These are phyloP conservation scores for Fragilariopsis cylindrus DNA, from an alignment of 108 stramenopile species.

Conservation along the genomic window DNA sequence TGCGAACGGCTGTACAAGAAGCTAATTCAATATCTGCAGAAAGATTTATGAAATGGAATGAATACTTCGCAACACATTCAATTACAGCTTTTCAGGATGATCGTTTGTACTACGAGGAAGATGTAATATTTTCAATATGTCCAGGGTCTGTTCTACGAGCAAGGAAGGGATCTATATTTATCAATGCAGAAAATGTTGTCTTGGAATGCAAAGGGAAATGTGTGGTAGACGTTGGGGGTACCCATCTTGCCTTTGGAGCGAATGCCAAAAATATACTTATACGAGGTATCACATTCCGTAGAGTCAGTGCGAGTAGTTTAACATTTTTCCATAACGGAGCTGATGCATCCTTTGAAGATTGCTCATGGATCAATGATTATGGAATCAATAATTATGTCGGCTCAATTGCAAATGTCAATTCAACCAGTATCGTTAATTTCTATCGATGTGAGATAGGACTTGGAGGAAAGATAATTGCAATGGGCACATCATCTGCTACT, in stretches of 20 bases:
- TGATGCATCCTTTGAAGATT: slow-evolving; percentile 73
- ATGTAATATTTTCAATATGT: slow-evolving; percentile 77
- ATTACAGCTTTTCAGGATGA: slow-evolving; percentile 39
- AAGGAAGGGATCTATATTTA: slow-evolving; percentile 55
- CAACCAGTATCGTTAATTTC: slow-evolving; percentile 65
- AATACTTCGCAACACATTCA: slow-evolving; percentile 49
- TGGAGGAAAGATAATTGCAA: slow-evolving; percentile 6
- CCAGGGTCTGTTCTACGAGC: slow-evolving; percentile 54
- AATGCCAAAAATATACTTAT: slow-evolving; percentile 69
- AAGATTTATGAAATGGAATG: slow-evolving; percentile 67
- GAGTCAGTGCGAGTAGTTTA: slow-evolving; percentile 57
- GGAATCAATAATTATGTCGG: slow-evolving; percentile 43
- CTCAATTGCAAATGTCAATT: slow-evolving; percentile 77
- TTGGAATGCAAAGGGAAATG: slow-evolving; percentile 67
- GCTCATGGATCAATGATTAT: slow-evolving; percentile 63
- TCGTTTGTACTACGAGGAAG: slow-evolving; percentile 51
- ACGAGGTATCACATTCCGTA: slow-evolving; percentile 67
- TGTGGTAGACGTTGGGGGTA: slow-evolving; percentile 57
- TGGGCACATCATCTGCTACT: slow-evolving; percentile 8
- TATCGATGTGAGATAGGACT: slow-evolving; percentile 63
- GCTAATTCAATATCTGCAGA: slow-evolving; percentile 75
- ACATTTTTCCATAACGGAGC: slow-evolving; percentile 80
- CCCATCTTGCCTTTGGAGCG: slow-evolving; percentile 82
- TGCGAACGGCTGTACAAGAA: slow-evolving; percentile 67
- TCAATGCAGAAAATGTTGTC: slow-evolving; percentile 80